Percentiles rank a stretch among this genome's conserved stretches.
phyloP scores from a whole-genome alignment of 2,329 filamentous ascomycete species.

The Ophiostoma novo-ulmi region DNA sequence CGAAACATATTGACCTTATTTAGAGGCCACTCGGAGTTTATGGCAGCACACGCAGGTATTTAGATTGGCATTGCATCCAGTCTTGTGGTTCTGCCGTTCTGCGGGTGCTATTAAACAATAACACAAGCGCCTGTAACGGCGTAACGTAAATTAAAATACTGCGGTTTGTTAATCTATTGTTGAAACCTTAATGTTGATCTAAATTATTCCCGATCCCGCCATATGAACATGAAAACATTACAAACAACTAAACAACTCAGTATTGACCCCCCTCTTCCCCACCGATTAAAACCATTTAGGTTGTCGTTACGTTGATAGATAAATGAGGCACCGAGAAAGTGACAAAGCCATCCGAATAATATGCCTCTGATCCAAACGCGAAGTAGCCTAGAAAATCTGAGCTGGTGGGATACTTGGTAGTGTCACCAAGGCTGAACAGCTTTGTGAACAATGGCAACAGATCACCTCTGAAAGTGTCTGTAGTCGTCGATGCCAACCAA shows the following conservation, averaged over 20 bases:
- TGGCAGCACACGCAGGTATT: background rate
- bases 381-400: constrained; percentile 49
- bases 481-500: constrained; percentile 40
- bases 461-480: constrained; percentile 44
- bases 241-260: background rate
- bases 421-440: constrained; percentile 34
- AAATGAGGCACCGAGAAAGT: constrained; percentile 44
- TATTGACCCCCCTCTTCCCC: too few species aligned
- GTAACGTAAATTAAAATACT: background rate
- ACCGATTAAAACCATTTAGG: background rate
- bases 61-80: background rate
- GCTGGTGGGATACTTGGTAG: constrained; percentile 36
- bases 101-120: background rate
- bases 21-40: background rate
- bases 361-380: constrained; percentile 49
- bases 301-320: constrained; percentile 33
- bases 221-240: background rate
- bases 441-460: constrained; percentile 42
- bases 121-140: background rate
- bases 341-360: constrained; percentile 40
- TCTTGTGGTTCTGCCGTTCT: background rate
- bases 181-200: background rate
- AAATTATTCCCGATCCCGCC: background rate
- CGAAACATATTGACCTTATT: background rate
- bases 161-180: background rate